Evolutionary conservation across 179 eudicot species (phyloP).

Genomic region (Beta macrorhiza): DNA sequence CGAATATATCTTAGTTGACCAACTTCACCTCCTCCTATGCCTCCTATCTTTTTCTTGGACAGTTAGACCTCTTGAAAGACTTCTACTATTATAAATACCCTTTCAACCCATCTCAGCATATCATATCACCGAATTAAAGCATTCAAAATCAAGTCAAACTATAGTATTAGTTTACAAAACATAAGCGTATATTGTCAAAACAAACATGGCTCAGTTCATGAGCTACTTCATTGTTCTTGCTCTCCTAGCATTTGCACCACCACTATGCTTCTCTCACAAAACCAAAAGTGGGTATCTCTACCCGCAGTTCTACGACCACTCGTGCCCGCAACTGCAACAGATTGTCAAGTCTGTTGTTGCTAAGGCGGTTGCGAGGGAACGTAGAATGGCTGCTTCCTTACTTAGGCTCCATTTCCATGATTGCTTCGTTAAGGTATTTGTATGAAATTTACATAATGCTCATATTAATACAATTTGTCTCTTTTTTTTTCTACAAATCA

Average conservation of each 20-base stretch:
- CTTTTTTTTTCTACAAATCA: background rate
- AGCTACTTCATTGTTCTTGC: constrained; percentile 32
- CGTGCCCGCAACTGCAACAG: constrained; percentile 63
- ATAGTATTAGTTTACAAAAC: background rate
- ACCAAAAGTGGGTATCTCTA: constrained; percentile 38
- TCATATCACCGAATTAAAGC: constrained; percentile 4
- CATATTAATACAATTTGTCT: background rate
- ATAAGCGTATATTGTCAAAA: background rate
- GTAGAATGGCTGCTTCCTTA: constrained; percentile 84
- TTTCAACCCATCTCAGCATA: constrained; percentile 7
- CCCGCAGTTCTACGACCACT: constrained; percentile 73
- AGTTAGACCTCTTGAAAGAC: too few relatives aligned
- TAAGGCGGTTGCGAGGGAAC: constrained; percentile 64
- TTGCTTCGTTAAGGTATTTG: constrained; percentile 74
- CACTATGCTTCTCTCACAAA: constrained; percentile 39
- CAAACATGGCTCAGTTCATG: constrained; percentile 40
- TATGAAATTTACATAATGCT: background rate
- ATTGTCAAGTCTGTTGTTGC: constrained; percentile 68
- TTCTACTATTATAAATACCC: constrained; percentile 24
- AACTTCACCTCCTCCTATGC: constrained; percentile 23
- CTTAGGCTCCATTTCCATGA: constrained; percentile 83
- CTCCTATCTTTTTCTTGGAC: background rate
- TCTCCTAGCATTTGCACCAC: constrained; percentile 23
- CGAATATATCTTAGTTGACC: constrained; percentile 27
- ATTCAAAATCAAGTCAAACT: background rate